Conservation (phyloP, 2,329 filamentous ascomycete species). For the Fusarium nelsonii region DNA sequence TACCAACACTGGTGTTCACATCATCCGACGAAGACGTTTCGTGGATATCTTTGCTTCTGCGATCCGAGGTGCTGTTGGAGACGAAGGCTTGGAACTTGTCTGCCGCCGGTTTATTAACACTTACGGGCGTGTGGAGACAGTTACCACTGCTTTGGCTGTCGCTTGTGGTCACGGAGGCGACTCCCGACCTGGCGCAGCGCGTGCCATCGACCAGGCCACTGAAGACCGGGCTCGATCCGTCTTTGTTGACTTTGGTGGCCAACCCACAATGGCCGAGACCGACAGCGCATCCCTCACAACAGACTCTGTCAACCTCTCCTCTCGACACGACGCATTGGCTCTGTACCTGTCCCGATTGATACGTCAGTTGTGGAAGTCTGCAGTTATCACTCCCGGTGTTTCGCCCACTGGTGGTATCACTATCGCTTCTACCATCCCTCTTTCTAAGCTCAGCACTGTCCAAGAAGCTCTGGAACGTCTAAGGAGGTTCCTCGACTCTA, state of each 20-base stretch:
- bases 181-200: slow-evolving; percentile 74
- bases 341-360: slow-evolving; percentile 91
- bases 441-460: slow-evolving; percentile 77
- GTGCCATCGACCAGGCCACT: slow-evolving; percentile 86
- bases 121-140: slow-evolving; percentile 90
- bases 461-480: slow-evolving; percentile 86
- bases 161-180: slow-evolving; percentile 94
- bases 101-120: slow-evolving; percentile 85
- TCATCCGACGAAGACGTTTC: slow-evolving; percentile 83
- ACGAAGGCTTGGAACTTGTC: slow-evolving; percentile 84
- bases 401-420: slow-evolving; percentile 69
- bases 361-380: slow-evolving; percentile 86
- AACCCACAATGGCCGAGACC: slow-evolving; percentile 83
- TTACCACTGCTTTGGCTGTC: slow-evolving; percentile 91
- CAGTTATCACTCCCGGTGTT: slow-evolving; percentile 71
- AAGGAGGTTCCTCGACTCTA: slow-evolving; percentile 85
- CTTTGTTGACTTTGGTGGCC: slow-evolving; percentile 93
- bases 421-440: slow-evolving; percentile 75
- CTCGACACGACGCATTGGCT: slow-evolving; percentile 87
- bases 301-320: slow-evolving; percentile 88
- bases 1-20: slow-evolving; percentile 90
- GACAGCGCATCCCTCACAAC: slow-evolving; percentile 78
- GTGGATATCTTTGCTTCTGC: slow-evolving; percentile 93
- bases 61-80: slow-evolving; percentile 77
- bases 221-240: slow-evolving; percentile 86